Evolutionary conservation across 495 filamentous ascomycete species (phyloP).

Genomic region (Xylaria castorea): DNA sequence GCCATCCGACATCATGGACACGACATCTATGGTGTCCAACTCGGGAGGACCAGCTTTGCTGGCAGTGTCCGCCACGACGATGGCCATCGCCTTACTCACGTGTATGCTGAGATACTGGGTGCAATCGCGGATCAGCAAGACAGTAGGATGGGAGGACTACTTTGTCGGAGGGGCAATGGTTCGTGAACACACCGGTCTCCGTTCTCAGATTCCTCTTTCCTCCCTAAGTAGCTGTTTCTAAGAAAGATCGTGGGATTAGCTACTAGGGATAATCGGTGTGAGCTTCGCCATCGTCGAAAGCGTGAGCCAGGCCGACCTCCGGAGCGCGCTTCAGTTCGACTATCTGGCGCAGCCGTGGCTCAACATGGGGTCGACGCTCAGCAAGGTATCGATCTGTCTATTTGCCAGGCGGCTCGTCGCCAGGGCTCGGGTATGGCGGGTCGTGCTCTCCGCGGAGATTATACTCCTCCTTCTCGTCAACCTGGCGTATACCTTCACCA

Average conservation of each 20-base stretch:
- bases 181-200: slow-evolving; percentile 11
- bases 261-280: slow-evolving; percentile 43
- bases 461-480: slow-evolving; percentile 44
- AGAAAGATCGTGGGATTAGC: slow-evolving; percentile 26
- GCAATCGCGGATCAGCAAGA: slow-evolving; percentile 35
- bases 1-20: slow-evolving; percentile 20
- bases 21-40: slow-evolving; percentile 22
- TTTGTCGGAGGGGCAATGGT: slow-evolving; percentile 41
- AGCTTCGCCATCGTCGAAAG: slow-evolving; percentile 45
- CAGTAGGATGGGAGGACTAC: slow-evolving; percentile 44
- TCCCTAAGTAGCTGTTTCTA: not conserved
- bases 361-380: slow-evolving; percentile 44
- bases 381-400: slow-evolving; percentile 48
- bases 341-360: slow-evolving; percentile 47
- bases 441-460: slow-evolving; percentile 41
- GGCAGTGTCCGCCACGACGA: slow-evolving; percentile 45
- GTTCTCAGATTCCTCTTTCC: not conserved
- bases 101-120: slow-evolving; percentile 45
- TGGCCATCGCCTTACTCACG: slow-evolving; percentile 41
- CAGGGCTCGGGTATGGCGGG: slow-evolving; percentile 38
- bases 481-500: slow-evolving; percentile 39
- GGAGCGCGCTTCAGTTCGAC: slow-evolving; percentile 42
- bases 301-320: slow-evolving; percentile 31
- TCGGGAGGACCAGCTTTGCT: slow-evolving; percentile 48
- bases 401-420: slow-evolving; percentile 41